Evolutionary conservation across 1,139 yeast genomes (phyloP), one percentile per base, ranked within the genome.

Genomic region (Yamadazyma trypodendri): DNA sequence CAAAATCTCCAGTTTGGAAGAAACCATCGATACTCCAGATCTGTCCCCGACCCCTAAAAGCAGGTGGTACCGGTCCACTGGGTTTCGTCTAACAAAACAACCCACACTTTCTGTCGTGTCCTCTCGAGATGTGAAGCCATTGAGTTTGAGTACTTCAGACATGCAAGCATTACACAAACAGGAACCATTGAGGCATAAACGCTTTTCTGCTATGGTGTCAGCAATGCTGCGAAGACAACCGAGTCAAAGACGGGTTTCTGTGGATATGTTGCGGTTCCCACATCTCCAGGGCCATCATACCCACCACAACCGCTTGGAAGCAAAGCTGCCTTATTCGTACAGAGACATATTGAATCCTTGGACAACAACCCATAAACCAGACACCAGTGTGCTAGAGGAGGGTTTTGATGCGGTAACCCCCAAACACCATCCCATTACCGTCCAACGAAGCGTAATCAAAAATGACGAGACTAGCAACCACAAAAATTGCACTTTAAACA

Each of bases 191-290:
- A 10, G 31, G 12, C 21, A 28, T 11, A 14, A 12, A 5, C n/a
- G 11, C 6, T 7, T 28, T 15, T 24, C 28, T 14, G 11, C 28
- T 5, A 9, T 12, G 28, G 15, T 24, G 9, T 24, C 28, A 4
- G 24, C 6, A 5, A 6, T 24, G 12, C 12, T 17, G 8, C 4
- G 21, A 6, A 14, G 22, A 28, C 12, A 8, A 4, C 28, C 28
- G 14, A 28, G 21, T 24, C 24, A 21, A 10, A n/a, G 24, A 12
- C 28, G 31, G 23, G n/a, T 37, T 9, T 36, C 39, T 7, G 32
- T 37, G 8, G 37, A 34, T 11, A 40, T 40, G 43, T 28, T 40
- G 8, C 14, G 27, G 22, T 40, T 29, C 23, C 43, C 43, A 6
- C 43, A 37, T 18, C 37, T 37, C 21, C 38, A 36, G 18, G 15